Percentiles rank a stretch among this genome's conserved stretches.
Conservation (phyloP, 2,329 filamentous ascomycete species). For the Fusarium sp. region DNA sequence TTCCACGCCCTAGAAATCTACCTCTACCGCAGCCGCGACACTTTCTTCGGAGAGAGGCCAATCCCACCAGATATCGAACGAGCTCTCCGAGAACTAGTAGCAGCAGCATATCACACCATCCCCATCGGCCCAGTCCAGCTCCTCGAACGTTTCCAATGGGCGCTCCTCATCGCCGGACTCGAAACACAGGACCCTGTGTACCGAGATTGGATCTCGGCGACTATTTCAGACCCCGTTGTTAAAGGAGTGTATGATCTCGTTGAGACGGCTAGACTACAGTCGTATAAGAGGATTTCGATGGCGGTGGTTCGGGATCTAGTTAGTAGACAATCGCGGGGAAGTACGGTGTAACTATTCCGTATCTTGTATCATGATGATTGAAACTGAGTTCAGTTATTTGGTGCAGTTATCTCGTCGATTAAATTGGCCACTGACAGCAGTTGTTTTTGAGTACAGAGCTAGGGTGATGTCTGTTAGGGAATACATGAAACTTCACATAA, state of each 20-base stretch:
- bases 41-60: not conserved
- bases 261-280: slow-evolving; percentile 18
- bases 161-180: slow-evolving; percentile 33
- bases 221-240: slow-evolving; percentile 40
- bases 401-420: too few relatives aligned
- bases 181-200: slow-evolving; percentile 39
- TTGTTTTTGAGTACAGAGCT: too few relatives aligned
- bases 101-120: slow-evolving; percentile 14
- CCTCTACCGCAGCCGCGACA: not conserved
- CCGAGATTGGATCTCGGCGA: slow-evolving; percentile 37
- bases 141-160: slow-evolving; percentile 17
- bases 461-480: too few relatives aligned
- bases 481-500: too few relatives aligned
- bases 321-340: not conserved
- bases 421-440: too few relatives aligned
- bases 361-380: not conserved
- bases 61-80: slow-evolving; percentile 3
- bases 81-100: not conserved
- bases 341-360: too few relatives aligned
- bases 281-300: slow-evolving; percentile 15
- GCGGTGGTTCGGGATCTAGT: slow-evolving; percentile 3
- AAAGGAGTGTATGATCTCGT: slow-evolving; percentile 23
- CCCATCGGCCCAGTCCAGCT: slow-evolving; percentile 9
- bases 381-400: slow-evolving; percentile 1
- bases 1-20: slow-evolving; percentile 19